A percentile compares a stretch with the other conserved stretches of the same genome.
Evolutionary conservation across 495 filamentous ascomycete species (phyloP).

Genomic region (Xylaria palmicola): DNA sequence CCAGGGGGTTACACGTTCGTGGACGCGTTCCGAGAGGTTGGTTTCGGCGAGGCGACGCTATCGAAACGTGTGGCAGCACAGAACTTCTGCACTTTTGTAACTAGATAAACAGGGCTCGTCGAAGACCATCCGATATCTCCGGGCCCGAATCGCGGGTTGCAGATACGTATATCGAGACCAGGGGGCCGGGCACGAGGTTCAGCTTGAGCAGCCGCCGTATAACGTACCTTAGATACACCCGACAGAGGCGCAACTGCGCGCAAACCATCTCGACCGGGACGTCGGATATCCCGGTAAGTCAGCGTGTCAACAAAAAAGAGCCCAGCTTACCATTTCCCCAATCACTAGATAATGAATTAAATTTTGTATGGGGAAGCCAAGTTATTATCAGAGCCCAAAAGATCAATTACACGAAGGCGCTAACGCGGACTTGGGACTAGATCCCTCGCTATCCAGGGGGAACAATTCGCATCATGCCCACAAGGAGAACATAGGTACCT

Average conservation of each 20-base stretch:
- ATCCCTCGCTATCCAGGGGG: constrained; percentile 1
- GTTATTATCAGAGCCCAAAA: background rate
- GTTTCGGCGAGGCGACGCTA: background rate
- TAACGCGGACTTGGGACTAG: constrained; percentile 1
- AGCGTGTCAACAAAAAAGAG: background rate
- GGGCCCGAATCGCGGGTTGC: background rate
- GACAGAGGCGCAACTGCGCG: background rate
- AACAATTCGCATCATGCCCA: too few species aligned
- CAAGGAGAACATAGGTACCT: too few species aligned
- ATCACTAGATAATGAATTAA: background rate
- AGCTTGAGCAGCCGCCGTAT: background rate
- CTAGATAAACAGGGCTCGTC: background rate
- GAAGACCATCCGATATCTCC: background rate
- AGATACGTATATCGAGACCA: background rate
- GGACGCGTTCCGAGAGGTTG: constrained; percentile 7
- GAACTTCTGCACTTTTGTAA: background rate
- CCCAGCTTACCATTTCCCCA: background rate
- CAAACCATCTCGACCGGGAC: background rate
- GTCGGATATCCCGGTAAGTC: background rate
- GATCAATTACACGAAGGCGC: background rate
- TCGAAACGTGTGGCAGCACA: background rate
- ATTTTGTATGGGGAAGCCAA: constrained; percentile 9
- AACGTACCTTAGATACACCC: background rate
- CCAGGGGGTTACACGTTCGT: background rate
- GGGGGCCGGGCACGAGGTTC: background rate